These are phyloP conservation scores for Silene vulgaris DNA, from an alignment of 179 eudicot species.

Conservation along the genomic window DNA sequence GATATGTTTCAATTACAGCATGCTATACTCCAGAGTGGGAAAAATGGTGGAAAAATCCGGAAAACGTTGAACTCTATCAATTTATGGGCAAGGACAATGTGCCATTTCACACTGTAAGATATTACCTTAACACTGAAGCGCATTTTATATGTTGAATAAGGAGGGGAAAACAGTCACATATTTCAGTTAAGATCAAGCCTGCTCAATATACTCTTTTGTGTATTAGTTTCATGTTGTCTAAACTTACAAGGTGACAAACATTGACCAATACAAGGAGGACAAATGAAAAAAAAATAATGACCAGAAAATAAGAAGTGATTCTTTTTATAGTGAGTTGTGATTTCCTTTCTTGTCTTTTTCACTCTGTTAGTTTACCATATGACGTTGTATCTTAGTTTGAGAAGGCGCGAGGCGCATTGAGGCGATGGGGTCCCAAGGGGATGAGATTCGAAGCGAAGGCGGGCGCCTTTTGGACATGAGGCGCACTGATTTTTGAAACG, in stretches of 20 bases:
- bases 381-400: no score
- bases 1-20: slow-evolving; percentile 82
- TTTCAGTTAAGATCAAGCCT: background rate
- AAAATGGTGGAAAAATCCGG: slow-evolving; percentile 99
- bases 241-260: background rate
- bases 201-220: background rate
- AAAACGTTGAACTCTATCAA: slow-evolving; percentile 89
- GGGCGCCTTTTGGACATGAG: no score
- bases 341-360: background rate
- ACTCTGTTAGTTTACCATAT: no score
- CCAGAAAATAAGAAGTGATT: background rate
- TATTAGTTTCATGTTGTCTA: background rate
- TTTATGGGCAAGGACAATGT: slow-evolving; percentile 99
- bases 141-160: background rate
- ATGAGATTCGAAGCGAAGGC: no score
- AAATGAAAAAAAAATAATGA: background rate
- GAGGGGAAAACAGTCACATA: background rate
- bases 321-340: background rate
- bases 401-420: no score
- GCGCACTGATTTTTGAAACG: no score
- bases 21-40: slow-evolving; percentile 93
- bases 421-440: no score
- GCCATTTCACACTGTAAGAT: slow-evolving; percentile 93
- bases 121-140: background rate
- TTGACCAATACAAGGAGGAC: background rate